Evolutionary conservation across 2,329 filamentous ascomycete species (phyloP).

Genomic region (Tothia fuscella): DNA sequence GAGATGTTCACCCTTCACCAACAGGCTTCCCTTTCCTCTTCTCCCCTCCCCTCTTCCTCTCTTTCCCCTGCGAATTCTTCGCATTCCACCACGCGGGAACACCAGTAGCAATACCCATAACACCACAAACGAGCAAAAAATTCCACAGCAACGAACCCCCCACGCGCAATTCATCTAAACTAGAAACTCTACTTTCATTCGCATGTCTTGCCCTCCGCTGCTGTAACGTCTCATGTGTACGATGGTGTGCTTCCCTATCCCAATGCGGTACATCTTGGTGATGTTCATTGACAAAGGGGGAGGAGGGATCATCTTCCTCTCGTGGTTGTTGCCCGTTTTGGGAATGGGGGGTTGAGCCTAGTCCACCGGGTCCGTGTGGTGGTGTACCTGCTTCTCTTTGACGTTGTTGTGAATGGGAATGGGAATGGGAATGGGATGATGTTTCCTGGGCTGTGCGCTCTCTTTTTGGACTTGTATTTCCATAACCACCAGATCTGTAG

Average conservation of each 20-base stretch:
- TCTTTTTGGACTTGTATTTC: constrained; percentile 33
- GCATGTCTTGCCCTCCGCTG: neutral
- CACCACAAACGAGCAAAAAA: constrained; percentile 8
- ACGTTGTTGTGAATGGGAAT: constrained; percentile 11
- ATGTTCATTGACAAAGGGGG: too few relatives aligned
- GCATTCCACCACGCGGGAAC: neutral
- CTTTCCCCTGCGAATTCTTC: too few relatives aligned
- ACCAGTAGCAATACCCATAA: constrained; percentile 4
- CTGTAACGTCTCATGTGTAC: constrained; percentile 44
- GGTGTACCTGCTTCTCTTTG: constrained; percentile 49
- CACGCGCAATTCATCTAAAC: constrained; percentile 1
- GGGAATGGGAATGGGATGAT: constrained; percentile 12
- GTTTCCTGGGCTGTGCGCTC: constrained; percentile 15
- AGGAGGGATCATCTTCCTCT: too few relatives aligned
- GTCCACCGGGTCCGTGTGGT: constrained; percentile 24
- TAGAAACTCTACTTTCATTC: neutral
- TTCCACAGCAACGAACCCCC: constrained; percentile 5
- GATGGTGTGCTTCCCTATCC: constrained; percentile 57
- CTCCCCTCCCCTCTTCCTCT: too few relatives aligned
- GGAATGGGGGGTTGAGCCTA: neutral
- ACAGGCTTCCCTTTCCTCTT: too few relatives aligned
- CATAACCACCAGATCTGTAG: constrained; percentile 72
- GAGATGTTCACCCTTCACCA: too few relatives aligned
- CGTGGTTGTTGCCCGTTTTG: constrained; percentile 27
- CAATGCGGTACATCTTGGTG: constrained; percentile 61